A percentile compares a stretch with the other conserved stretches of the same genome.
Conservation (phyloP, 352 stramenopile genomes). For the Albugo candida region DNA sequence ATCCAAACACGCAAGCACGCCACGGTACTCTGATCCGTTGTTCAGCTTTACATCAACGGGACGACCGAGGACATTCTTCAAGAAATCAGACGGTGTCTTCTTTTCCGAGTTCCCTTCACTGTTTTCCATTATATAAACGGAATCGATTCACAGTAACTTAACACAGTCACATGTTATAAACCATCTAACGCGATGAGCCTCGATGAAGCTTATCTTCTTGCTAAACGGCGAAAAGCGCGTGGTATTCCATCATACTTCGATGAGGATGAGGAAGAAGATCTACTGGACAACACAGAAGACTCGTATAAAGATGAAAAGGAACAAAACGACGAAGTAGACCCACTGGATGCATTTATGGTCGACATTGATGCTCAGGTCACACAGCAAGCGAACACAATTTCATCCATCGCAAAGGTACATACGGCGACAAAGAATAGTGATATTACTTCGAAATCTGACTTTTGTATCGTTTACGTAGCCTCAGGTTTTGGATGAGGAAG, state of each 20-base stretch:
- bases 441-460: background rate
- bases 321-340: slow-evolving; percentile 31
- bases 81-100: slow-evolving; percentile 82
- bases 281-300: background rate
- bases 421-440: background rate
- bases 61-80: slow-evolving; percentile 85
- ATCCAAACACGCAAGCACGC: slow-evolving; percentile 97
- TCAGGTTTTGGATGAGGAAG: background rate
- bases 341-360: slow-evolving; percentile 69
- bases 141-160: slow-evolving; percentile 1
- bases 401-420: background rate
- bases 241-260: slow-evolving; percentile 40
- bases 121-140: slow-evolving; percentile 12
- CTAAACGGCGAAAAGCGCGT: slow-evolving; percentile 26
- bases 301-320: background rate
- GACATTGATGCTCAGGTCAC: slow-evolving; percentile 62
- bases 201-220: slow-evolving; percentile 16
- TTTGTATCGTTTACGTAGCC: background rate
- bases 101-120: slow-evolving; percentile 24
- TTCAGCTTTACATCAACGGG: slow-evolving; percentile 98
- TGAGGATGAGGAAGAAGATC: slow-evolving; percentile 17
- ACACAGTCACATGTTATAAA: slow-evolving; percentile 5
- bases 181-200: background rate
- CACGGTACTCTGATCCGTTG: slow-evolving; percentile 96
- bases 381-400: slow-evolving; percentile 11